Evolutionary conservation across 768 basidiomycete species (phyloP), one percentile per base, ranked within the genome.

Genomic region (Auriscalpium microsporum): DNA sequence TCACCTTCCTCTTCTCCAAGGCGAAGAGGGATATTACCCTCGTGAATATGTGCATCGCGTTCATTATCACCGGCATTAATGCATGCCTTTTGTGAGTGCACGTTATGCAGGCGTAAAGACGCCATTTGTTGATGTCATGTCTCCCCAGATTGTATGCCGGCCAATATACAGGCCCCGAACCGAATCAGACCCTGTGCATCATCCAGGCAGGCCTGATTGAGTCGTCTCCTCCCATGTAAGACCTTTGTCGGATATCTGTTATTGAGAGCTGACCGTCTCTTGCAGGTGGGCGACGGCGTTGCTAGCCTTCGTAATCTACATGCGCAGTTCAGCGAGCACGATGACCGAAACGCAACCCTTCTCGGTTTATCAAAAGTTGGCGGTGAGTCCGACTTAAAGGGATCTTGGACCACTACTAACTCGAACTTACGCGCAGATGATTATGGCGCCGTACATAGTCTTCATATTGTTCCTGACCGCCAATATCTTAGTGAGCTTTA

Each of bases 21-120:
- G 63, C 66, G 4, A 50, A 61, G 1, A 70, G 75, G 45, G 76
- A 76, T 58, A 72, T 73, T 1, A 71, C 72, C 2, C 64, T 80
- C 42, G 65, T 79, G 45, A 78, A 77, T 52, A 64, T 78, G 3
- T 77, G 74, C 58, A 68, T 75, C 23, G 75, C 74, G 10, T 78
- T 76, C 75, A 75, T 78, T 16, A 60, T 79, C 17, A 73, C 75
- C 4, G 75, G 74, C 2, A 62, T 76, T 19, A 73, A 71, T 54
- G 71, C 74, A 10, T 64, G 72, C 4, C 61, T 80, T 36, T 67
- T 80, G 75, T 78, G 56, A 62, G 76, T 63, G 5, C n/a, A 49
- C 35, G 13, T 14, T 33, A 9, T 53, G 16, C n/a, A n/a, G 8
- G 17, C n/a, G 17, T 6, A 6, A 3, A 16, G 11, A 3, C n/a